Percentiles rank a stretch among this genome's conserved stretches.
phyloP scores from a whole-genome alignment of 768 basidiomycete genomes.

The Boletus insuetus region DNA sequence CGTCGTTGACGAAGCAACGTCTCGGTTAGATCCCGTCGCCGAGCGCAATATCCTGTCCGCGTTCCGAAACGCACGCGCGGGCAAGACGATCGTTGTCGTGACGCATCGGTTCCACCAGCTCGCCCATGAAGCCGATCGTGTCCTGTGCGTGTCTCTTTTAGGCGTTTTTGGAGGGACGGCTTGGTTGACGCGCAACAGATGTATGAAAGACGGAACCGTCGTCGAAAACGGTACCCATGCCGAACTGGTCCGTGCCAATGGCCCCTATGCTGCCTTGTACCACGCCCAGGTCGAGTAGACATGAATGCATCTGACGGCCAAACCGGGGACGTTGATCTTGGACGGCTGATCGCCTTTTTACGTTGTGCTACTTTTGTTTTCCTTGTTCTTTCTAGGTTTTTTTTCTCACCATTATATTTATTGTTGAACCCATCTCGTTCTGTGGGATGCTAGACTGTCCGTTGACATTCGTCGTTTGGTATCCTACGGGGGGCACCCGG shows the following conservation, averaged over 20 bases:
- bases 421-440: too few species aligned
- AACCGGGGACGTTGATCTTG: too few species aligned
- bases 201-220: slow-evolving; percentile 32
- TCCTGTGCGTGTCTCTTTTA: slow-evolving; percentile 42
- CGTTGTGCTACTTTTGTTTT: too few species aligned
- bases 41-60: slow-evolving; percentile 48
- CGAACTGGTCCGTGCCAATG: slow-evolving; percentile 21
- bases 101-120: slow-evolving; percentile 55
- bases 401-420: too few species aligned
- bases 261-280: slow-evolving; percentile 31
- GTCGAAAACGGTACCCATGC: slow-evolving; percentile 33
- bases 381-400: too few species aligned
- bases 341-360: too few species aligned
- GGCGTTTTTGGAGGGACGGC: not conserved
- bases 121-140: slow-evolving; percentile 47
- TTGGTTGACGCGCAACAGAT: slow-evolving; percentile 13
- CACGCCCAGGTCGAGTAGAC: slow-evolving; percentile 13
- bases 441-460: too few species aligned
- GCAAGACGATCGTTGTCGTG: slow-evolving; percentile 55
- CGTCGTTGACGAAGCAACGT: slow-evolving; percentile 58
- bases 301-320: too few species aligned
- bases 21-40: slow-evolving; percentile 52
- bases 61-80: slow-evolving; percentile 37
- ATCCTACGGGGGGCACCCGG: too few species aligned
- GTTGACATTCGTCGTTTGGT: too few species aligned